These are phyloP conservation scores for Metschnikowia continentalis DNA, from an alignment of 805 yeast genomes.

Conservation along the genomic window DNA sequence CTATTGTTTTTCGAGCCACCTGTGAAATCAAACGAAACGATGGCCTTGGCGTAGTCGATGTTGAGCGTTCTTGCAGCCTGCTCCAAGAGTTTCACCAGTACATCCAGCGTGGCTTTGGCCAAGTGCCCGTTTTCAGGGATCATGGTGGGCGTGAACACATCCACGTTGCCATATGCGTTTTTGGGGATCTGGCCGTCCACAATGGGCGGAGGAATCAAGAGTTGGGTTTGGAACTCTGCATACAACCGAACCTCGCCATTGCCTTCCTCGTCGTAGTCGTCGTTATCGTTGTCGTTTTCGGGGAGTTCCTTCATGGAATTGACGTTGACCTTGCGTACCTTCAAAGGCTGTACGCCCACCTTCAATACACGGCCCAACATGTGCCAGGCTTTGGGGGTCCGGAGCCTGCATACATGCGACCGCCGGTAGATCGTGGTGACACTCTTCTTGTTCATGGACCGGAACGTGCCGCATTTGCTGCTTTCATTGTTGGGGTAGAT, in stretches of 20 bases:
- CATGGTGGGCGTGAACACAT: constrained; percentile 74
- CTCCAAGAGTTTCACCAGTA: constrained; percentile 47
- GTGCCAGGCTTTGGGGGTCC: constrained; percentile 84
- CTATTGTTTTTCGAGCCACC: constrained; percentile 27
- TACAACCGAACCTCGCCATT: constrained; percentile 54
- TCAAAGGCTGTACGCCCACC: constrained; percentile 63
- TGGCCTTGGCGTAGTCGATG: constrained; percentile 83
- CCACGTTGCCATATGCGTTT: constrained; percentile 81
- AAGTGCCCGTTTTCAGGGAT: constrained; percentile 75
- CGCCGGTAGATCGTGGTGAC: constrained; percentile 65
- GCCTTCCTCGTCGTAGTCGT: constrained; percentile 44
- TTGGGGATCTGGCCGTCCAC: constrained; percentile 65
- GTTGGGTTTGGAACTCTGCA: constrained; percentile 72
- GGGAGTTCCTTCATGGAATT: constrained; percentile 23
- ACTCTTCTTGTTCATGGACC: constrained; percentile 27
- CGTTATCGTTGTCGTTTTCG: no score
- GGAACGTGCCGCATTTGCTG: constrained; percentile 63
- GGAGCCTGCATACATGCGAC: constrained; percentile 54
- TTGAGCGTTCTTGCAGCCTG: constrained; percentile 68
- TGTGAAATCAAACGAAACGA: constrained; percentile 76
- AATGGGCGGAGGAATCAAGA: constrained; percentile 62
- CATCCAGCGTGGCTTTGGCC: constrained; percentile 26
- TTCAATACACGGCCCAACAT: constrained; percentile 72
- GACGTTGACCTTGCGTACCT: constrained; percentile 19
- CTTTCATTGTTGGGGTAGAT: constrained; percentile 56